Evolutionary conservation across 805 yeast species (phyloP).

Genomic region (Debaryomyces tyrocola): DNA sequence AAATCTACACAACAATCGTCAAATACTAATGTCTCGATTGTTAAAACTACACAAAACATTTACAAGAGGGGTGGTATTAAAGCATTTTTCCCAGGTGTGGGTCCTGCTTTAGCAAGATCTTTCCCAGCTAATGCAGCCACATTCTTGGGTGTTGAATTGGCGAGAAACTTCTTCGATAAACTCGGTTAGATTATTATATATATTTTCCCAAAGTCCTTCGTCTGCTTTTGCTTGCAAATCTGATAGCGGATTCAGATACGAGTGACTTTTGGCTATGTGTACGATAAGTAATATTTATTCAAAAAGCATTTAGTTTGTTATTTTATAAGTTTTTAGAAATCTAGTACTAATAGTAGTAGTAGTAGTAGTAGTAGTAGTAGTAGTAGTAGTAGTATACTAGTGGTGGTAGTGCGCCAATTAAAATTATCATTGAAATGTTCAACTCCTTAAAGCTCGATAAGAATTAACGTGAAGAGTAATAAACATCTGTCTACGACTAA

Average conservation of each 20-base stretch:
- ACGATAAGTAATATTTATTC: too few relatives aligned
- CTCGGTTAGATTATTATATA: slow-evolving; percentile 20
- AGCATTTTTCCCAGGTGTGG: slow-evolving; percentile 96
- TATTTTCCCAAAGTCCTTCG: background rate
- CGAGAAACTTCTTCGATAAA: slow-evolving; percentile 46
- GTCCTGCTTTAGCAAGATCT: slow-evolving; percentile 90
- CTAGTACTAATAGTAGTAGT: too few relatives aligned
- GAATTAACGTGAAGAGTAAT: background rate
- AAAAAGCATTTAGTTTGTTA: too few relatives aligned
- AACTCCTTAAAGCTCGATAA: background rate
- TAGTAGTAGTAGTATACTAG: too few relatives aligned
- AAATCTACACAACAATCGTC: slow-evolving; percentile 80
- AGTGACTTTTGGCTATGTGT: too few relatives aligned
- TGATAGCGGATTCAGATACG: too few relatives aligned
- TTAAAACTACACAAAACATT: slow-evolving; percentile 64
- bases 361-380: too few relatives aligned
- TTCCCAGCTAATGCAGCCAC: slow-evolving; percentile 99
- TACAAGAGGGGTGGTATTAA: slow-evolving; percentile 77
- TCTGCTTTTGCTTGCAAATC: background rate
- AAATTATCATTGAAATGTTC: background rate
- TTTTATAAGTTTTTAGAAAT: too few relatives aligned
- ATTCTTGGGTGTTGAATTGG: slow-evolving; percentile 90
- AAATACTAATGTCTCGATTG: slow-evolving; percentile 51
- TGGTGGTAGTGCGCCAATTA: background rate
- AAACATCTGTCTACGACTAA: background rate